These are phyloP conservation scores for Sordaria brevicollis DNA, from an alignment of 495 filamentous ascomycete species.

Conservation along the genomic window DNA sequence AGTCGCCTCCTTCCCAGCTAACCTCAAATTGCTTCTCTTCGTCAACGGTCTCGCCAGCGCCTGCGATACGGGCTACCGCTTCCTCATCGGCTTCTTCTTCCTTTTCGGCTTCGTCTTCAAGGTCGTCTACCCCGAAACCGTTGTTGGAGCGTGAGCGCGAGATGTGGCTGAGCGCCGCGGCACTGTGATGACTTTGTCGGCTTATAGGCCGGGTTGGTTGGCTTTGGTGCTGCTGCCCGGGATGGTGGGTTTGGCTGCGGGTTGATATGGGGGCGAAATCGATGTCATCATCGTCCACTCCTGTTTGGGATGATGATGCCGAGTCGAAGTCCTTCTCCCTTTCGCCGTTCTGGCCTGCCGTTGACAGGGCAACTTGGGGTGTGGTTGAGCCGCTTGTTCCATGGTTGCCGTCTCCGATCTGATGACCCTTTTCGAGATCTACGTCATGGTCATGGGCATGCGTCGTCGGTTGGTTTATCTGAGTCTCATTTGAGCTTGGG, in stretches of 20 bases:
- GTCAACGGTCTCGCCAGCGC: neutral
- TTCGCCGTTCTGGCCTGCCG: neutral
- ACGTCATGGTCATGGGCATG: too few species aligned
- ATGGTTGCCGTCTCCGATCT: neutral
- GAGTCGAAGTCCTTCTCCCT: neutral
- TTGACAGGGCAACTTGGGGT: neutral
- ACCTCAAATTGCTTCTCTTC: conserved; percentile 50
- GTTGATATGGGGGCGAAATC: neutral
- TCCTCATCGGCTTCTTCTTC: conserved; percentile 12
- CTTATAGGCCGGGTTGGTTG: neutral
- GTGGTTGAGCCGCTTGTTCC: neutral
- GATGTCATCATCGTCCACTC: neutral
- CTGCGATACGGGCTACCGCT: neutral
- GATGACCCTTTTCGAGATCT: neutral
- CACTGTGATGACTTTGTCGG: neutral
- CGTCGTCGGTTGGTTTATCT: neutral
- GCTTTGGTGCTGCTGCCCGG: neutral
- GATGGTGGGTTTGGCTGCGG: neutral
- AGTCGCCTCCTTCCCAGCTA: conserved; percentile 56
- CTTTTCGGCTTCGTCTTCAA: conserved; percentile 26
- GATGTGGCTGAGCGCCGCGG: neutral
- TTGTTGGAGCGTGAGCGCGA: conserved; percentile 46
- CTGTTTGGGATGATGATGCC: neutral
- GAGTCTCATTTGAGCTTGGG: neutral
- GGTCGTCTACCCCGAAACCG: conserved; percentile 47